A percentile compares a stretch with the other conserved stretches of the same genome.
Evolutionary conservation across 1,139 yeast species (phyloP).

Genomic region (Blastobotrys indianensis): DNA sequence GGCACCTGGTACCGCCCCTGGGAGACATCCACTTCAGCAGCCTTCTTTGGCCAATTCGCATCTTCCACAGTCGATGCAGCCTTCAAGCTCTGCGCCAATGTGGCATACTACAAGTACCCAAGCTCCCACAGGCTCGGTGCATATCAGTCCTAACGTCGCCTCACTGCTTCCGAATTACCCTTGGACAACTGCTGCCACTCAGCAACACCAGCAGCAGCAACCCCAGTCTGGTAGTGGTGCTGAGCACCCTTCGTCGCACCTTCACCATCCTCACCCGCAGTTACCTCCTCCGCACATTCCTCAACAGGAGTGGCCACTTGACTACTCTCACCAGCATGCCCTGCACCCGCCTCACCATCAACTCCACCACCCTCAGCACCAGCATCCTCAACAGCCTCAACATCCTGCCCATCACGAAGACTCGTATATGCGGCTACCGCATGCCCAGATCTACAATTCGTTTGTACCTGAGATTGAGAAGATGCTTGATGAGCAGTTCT

Average conservation of each 20-base stretch:
- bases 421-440: constrained; percentile 15
- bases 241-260: constrained; percentile 3
- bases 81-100: too few species aligned
- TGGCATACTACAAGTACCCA: background rate
- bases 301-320: constrained; percentile 3
- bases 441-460: constrained; percentile 25
- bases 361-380: background rate
- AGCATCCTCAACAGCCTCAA: constrained; percentile 7
- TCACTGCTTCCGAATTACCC: constrained; percentile 15
- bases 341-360: background rate
- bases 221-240: constrained; percentile 1
- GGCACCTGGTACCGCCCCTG: too few species aligned
- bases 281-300: too few species aligned
- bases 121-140: constrained; percentile 5
- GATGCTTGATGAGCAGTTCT: constrained; percentile 18
- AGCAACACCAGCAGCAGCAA: constrained; percentile 4
- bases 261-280: too few species aligned
- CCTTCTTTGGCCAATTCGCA: too few species aligned
- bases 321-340: background rate
- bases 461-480: constrained; percentile 27
- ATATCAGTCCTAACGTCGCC: constrained; percentile 17
- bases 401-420: constrained; percentile 2
- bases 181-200: constrained; percentile 5
- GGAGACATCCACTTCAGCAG: too few species aligned
- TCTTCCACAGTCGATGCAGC: too few species aligned